phyloP scores from a whole-genome alignment of 2,329 filamentous ascomycete genomes.

The Emmonsiellopsis sp. region DNA sequence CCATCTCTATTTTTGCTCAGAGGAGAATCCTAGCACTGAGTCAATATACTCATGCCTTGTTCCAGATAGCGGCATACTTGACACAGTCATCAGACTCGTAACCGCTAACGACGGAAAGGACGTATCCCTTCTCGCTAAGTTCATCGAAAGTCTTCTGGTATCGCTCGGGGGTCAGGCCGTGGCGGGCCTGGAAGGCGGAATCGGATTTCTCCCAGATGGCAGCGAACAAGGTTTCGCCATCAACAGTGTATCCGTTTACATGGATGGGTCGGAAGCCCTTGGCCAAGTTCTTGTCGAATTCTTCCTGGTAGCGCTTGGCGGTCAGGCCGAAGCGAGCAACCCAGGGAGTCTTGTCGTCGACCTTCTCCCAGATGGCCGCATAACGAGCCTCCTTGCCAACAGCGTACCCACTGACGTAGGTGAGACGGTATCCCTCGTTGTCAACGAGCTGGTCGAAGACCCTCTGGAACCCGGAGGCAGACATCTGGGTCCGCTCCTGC shows the following conservation, averaged over 20 bases:
- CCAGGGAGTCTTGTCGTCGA: conserved; percentile 1
- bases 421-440: conserved; percentile 6
- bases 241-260: conserved; percentile 6
- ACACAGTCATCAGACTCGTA: neutral
- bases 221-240: conserved; percentile 6
- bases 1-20: too few relatives aligned
- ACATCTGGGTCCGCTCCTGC: conserved; percentile 2
- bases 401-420: conserved; percentile 9
- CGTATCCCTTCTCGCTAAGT: conserved; percentile 3
- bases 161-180: conserved; percentile 3
- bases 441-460: conserved; percentile 3
- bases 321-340: conserved; percentile 4
- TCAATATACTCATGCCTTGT: neutral
- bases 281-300: conserved; percentile 3
- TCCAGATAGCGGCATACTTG: conserved; percentile 9
- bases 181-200: conserved; percentile 4
- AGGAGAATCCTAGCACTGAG: too few relatives aligned
- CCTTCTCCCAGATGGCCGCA: conserved; percentile 9
- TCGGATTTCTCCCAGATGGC: conserved; percentile 9
- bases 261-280: conserved; percentile 2
- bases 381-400: conserved; percentile 6
- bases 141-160: conserved; percentile 7
- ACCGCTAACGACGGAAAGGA: conserved; percentile 7
- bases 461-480: neutral
- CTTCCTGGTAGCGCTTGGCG: conserved; percentile 1